These are phyloP conservation scores for Zymoseptoria pseudotritici DNA, from an alignment of 2,329 filamentous ascomycete species.

Conservation along the genomic window DNA sequence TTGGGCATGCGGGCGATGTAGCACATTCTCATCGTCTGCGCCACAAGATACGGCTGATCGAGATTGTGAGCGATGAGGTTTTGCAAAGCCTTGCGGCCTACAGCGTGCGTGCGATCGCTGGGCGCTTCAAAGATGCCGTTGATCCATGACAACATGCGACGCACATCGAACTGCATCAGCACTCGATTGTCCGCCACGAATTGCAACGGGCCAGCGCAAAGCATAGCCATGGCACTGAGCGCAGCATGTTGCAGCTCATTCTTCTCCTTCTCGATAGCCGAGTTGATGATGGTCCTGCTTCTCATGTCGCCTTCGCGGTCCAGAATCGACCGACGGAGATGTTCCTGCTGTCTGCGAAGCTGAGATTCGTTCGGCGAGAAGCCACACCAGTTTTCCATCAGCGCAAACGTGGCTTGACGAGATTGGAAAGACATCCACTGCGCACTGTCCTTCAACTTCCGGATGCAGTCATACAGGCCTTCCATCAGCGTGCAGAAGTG, in stretches of 20 bases:
- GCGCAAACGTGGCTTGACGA: slow-evolving; percentile 83
- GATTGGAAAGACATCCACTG: slow-evolving; percentile 98
- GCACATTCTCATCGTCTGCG: slow-evolving; percentile 85
- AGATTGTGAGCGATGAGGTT: slow-evolving; percentile 88
- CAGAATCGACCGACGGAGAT: slow-evolving; percentile 76
- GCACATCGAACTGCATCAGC: slow-evolving; percentile 84
- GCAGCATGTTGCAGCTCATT: slow-evolving; percentile 83
- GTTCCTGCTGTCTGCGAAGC: slow-evolving; percentile 74
- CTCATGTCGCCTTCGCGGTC: slow-evolving; percentile 66
- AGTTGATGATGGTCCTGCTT: slow-evolving; percentile 71
- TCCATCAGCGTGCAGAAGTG: slow-evolving; percentile 95
- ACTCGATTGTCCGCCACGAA: slow-evolving; percentile 82
- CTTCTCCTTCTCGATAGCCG: slow-evolving; percentile 95
- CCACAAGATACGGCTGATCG: slow-evolving; percentile 75
- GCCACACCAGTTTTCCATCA: slow-evolving; percentile 99
- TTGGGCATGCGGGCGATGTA: slow-evolving; percentile 68
- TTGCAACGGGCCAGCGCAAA: slow-evolving; percentile 76
- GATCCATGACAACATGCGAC: slow-evolving; percentile 90
- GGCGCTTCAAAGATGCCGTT: slow-evolving; percentile 88
- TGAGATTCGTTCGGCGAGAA: slow-evolving; percentile 86
- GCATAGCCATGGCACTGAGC: slow-evolving; percentile 86
- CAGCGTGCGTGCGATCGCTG: slow-evolving; percentile 86
- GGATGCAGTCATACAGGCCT: slow-evolving; percentile 85
- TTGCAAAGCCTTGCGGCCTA: slow-evolving; percentile 77
- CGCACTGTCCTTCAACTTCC: slow-evolving; percentile 72